Base-by-base conservation (phyloP, 2,329 filamentous ascomycete genomes). In the Fusarium domesticum region DNA sequence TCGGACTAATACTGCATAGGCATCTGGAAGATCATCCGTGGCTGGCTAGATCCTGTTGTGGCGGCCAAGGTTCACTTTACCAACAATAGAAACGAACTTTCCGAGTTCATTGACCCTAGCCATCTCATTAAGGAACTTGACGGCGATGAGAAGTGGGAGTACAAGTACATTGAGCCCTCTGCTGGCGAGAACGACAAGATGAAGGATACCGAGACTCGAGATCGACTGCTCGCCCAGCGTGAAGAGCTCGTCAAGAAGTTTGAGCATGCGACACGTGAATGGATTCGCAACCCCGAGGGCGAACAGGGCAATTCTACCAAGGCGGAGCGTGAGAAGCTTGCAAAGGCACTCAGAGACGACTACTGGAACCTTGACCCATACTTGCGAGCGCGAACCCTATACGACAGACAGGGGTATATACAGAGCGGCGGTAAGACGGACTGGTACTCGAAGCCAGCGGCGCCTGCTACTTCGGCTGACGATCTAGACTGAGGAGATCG, bases 31-130 rank as follows among this genome's bases (percentile, higher is more conserved):
- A 88, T 98, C 53, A 95, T 98, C 64, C 84, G 83, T 53, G 90
- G 91, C 56, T 98, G 93, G 93, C 80, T 98, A 30, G 93, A 98
- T 65, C 93, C 93, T 2, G 92, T 98, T 4, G 92, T 98, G 19
- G 93, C 93, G 18, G 78, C 81, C 62, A 98, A 98, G 69, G 86
- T 98, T 16, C 84, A 96, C 65, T 97, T 97, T 67, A 93, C 88
- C 45, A 93, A 89, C 62, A 89, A 82, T 55, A 72, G 83, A 43
- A 78, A 85, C 42, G 92, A 96, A 41, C 74, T 98, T 41, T 80
- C 87, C 52, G 74, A 83, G 43, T 96, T 85, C 63, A 85, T 98
- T 44, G 76, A 82, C 10, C 74, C 74, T 31, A 73, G 74, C 35
- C 83, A 84, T 37, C 87, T 97, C 53, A 79, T 85, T 47, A 87